Percentiles rank a stretch among this genome's conserved stretches.
Evolutionary conservation across 2,329 filamentous ascomycete species (phyloP).

Genomic region (Orbilia oligospora): DNA sequence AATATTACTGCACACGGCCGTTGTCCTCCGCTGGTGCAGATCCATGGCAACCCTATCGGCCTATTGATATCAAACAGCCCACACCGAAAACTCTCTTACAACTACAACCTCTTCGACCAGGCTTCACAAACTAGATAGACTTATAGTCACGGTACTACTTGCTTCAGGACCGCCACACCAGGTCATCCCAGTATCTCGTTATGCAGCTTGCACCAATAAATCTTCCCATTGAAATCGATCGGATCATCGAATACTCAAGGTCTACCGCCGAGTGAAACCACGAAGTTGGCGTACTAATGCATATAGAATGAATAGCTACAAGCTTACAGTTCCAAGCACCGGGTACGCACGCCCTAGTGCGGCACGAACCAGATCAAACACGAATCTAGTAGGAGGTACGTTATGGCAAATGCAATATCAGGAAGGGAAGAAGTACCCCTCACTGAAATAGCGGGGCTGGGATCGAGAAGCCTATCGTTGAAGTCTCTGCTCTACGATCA

Average conservation of each 20-base stretch:
- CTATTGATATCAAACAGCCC: too few species aligned
- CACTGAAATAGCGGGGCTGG: constrained; percentile 20
- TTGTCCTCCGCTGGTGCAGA: neutral
- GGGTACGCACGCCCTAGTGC: neutral
- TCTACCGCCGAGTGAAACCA: neutral
- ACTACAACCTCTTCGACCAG: too few species aligned
- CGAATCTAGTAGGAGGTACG: constrained; percentile 8
- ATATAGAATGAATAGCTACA: neutral
- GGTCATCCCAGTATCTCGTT: too few species aligned
- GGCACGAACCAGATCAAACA: neutral
- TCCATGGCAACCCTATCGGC: too few species aligned
- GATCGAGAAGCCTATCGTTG: neutral
- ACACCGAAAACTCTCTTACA: too few species aligned
- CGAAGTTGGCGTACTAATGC: too few species aligned
- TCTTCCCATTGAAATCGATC: neutral
- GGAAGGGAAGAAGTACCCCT: constrained; percentile 10
- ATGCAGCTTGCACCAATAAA: too few species aligned
- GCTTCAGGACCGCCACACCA: too few species aligned
- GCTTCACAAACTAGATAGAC: too few species aligned
- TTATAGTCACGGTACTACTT: too few species aligned
- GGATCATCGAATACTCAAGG: neutral
- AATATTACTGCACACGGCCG: neutral
- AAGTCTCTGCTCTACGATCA: neutral
- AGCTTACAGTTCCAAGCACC: constrained; percentile 4
- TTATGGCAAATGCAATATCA: neutral